Evolutionary conservation across 2,329 filamentous ascomycete genomes (phyloP).

Genomic region (Xylaria digitata): DNA sequence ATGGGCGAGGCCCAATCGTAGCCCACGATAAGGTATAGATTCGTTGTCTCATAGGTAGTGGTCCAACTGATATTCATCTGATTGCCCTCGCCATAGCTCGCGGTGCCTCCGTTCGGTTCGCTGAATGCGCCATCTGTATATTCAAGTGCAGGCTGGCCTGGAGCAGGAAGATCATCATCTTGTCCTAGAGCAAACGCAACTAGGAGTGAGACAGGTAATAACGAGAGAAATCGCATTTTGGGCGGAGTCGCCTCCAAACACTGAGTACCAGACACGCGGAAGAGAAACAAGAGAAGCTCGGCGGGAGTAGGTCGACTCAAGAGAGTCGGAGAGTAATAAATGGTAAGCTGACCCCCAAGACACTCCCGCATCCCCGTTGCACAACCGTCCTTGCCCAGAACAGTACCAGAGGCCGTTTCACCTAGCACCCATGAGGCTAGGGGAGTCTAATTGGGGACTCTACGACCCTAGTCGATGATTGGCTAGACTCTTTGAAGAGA

Average conservation of each 20-base stretch:
- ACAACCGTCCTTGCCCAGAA: slow-evolving; percentile 12
- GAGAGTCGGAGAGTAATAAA: slow-evolving; percentile 23
- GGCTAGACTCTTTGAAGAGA: slow-evolving; percentile 23
- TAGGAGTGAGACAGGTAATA: slow-evolving; percentile 30
- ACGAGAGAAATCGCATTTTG: slow-evolving; percentile 30
- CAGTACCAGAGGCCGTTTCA: slow-evolving; percentile 16
- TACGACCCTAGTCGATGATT: slow-evolving; percentile 6
- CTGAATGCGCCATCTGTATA: slow-evolving; percentile 42
- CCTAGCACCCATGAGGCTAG: slow-evolving; percentile 10
- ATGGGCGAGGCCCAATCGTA: slow-evolving; percentile 40
- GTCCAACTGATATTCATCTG: slow-evolving; percentile 45
- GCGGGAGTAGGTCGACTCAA: slow-evolving; percentile 16
- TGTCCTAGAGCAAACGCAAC: slow-evolving; percentile 30
- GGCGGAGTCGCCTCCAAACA: slow-evolving; percentile 10
- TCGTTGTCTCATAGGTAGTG: slow-evolving; percentile 42
- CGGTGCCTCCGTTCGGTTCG: slow-evolving; percentile 38
- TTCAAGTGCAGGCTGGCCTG: slow-evolving; percentile 38
- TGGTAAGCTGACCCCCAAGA: slow-evolving; percentile 6
- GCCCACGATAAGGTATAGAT: slow-evolving; percentile 43
- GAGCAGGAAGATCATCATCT: slow-evolving; percentile 34
- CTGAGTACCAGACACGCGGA: slow-evolving; percentile 1
- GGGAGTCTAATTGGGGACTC: slow-evolving; percentile 8
- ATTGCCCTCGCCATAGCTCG: slow-evolving; percentile 38
- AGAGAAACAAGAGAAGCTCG: slow-evolving; percentile 18
- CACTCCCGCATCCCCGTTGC: not conserved